Evolutionary conservation across 495 filamentous ascomycete species (phyloP).

Genomic region (Trichoderma asperelloides): DNA sequence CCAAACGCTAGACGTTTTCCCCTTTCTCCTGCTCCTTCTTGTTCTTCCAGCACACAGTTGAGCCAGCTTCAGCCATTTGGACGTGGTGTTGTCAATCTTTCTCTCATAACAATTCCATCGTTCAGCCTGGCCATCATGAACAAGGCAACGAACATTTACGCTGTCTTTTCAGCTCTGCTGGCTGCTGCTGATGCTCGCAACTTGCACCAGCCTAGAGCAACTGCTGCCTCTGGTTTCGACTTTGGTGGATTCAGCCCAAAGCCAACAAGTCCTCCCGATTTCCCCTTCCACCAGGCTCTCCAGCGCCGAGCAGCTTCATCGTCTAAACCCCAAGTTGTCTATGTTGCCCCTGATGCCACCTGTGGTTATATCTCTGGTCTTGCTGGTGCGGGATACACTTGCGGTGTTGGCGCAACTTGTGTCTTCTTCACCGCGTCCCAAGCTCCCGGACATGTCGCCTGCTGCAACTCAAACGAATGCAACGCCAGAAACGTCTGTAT

Average conservation of each 20-base stretch:
- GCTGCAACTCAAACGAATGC: conserved; percentile 23
- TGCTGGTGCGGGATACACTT: conserved; percentile 29
- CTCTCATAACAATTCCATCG: neutral
- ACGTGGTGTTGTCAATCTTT: neutral
- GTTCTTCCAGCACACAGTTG: neutral
- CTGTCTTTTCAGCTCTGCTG: conserved; percentile 19
- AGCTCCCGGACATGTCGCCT: conserved; percentile 27
- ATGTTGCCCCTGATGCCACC: conserved; percentile 38
- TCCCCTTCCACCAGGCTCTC: neutral
- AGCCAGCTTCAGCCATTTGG: neutral
- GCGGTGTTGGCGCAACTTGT: conserved; percentile 21
- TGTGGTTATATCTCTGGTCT: conserved; percentile 38
- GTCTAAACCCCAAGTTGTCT: conserved; percentile 18
- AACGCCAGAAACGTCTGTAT: conserved; percentile 23
- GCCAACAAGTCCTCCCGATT: conserved; percentile 26
- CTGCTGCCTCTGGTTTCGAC: conserved; percentile 17
- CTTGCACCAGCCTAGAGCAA: conserved; percentile 25
- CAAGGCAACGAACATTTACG: conserved; percentile 6
- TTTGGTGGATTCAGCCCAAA: conserved; percentile 15
- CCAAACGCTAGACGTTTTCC: neutral
- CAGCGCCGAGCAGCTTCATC: conserved; percentile 7
- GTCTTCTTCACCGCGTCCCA: conserved; percentile 23
- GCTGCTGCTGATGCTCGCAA: conserved; percentile 26
- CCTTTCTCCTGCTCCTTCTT: conserved; percentile 5
- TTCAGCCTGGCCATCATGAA: conserved; percentile 13